Base-by-base conservation (phyloP, 139 green algal species). In the Chlamydomonas sphaeroides region DNA sequence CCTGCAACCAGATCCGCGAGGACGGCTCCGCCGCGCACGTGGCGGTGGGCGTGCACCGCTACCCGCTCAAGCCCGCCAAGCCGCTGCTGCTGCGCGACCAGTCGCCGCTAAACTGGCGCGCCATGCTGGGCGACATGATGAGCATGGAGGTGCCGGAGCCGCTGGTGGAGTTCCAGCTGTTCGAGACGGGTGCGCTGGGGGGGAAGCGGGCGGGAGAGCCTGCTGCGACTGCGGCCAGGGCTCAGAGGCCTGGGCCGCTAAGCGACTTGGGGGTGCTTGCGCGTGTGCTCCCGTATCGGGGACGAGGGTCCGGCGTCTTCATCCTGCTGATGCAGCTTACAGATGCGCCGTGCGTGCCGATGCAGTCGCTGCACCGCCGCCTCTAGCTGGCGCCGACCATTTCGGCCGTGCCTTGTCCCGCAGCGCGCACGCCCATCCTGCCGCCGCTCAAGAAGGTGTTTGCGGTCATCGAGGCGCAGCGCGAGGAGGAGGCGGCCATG, bases 161-260 rank as follows among this genome's bases (percentile, higher is more conserved):
- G n/a, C 23, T 84, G 41, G 77, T 92, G 65, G 84, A 92, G 69
- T 87, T 92, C 68, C 84, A 92, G 74, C 80, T 89, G 79, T 89
- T 89, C 53, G 85, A 86, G 49, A 89, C 78, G 39, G 79, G 85
- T 84, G 59, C 15, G 45, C n/a, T n/a, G n/a, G n/a, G n/a, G n/a
- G n/a, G n/a, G n/a, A n/a, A n/a, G n/a, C n/a, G n/a, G n/a, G n/a
- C n/a, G n/a, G n/a, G n/a, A n/a, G n/a, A n/a, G n/a, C n/a, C n/a
- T n/a, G n/a, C n/a, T n/a, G n/a, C n/a, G n/a, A n/a, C n/a, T n/a
- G n/a, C n/a, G n/a, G n/a, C n/a, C n/a, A n/a, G n/a, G n/a, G n/a
- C n/a, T n/a, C n/a, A n/a, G n/a, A n/a, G n/a, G n/a, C n/a, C n/a
- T n/a, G n/a, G n/a, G n/a, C n/a, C n/a, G n/a, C n/a, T n/a, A n/a